phyloP scores from a whole-genome alignment of 768 basidiomycete species.

The Inosperma sp. region DNA sequence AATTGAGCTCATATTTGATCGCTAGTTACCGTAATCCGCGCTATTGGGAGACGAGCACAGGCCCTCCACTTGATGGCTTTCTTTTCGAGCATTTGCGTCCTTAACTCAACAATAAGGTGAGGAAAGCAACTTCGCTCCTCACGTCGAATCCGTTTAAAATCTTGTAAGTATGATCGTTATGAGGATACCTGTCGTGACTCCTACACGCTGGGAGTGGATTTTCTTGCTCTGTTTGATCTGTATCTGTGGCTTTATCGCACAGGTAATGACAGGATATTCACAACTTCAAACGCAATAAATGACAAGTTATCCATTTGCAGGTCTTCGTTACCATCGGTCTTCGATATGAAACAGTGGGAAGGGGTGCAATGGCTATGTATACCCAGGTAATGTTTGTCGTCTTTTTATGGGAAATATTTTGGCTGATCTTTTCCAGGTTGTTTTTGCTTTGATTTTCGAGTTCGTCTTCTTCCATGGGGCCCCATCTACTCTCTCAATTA shows the following conservation, averaged over 20 bases:
- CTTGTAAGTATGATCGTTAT: conserved; percentile 40
- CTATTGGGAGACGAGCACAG: conserved; percentile 73
- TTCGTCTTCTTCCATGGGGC: conserved; percentile 55
- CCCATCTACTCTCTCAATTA: conserved; percentile 54
- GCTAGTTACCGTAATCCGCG: conserved; percentile 44
- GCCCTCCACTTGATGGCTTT: conserved; percentile 67
- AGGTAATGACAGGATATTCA: conserved; percentile 30
- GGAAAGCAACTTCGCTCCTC: conserved; percentile 14
- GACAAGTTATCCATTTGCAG: conserved; percentile 13
- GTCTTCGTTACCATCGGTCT: conserved; percentile 57
- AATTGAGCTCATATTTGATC: background rate
- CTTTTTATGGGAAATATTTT: too few relatives aligned
- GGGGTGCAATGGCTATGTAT: conserved; percentile 55
- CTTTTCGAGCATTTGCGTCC: conserved; percentile 56
- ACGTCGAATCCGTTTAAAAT: background rate
- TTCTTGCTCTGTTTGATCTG: conserved; percentile 46
- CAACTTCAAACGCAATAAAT: too few relatives aligned
- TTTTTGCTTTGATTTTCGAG: conserved; percentile 67
- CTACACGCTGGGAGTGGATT: conserved; percentile 42
- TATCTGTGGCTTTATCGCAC: conserved; percentile 48
- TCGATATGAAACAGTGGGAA: conserved; percentile 37
- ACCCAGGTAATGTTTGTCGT: conserved; percentile 21
- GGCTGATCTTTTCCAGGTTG: too few relatives aligned
- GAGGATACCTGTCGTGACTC: conserved; percentile 40
- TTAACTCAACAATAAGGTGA: conserved; percentile 34